A percentile compares a stretch with the other conserved stretches of the same genome.
phyloP scores from a whole-genome alignment of 768 basidiomycete species.

The Hericium erinaceus region DNA sequence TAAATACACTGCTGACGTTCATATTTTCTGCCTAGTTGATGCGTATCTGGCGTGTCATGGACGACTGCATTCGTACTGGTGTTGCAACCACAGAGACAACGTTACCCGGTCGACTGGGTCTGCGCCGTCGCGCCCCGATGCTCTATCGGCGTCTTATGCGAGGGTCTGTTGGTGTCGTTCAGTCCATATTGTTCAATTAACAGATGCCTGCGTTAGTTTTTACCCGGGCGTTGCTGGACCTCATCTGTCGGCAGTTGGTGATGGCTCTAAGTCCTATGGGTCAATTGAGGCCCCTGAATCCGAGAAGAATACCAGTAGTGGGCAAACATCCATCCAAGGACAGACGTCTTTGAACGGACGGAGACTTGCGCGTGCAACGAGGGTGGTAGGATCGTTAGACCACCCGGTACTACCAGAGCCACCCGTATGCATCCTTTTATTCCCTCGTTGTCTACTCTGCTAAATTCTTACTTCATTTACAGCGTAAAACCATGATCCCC shows the following conservation, averaged over 20 bases:
- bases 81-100: constrained; percentile 70
- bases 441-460: neutral
- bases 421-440: constrained; percentile 42
- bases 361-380: constrained; percentile 21
- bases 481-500: constrained; percentile 83
- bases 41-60: constrained; percentile 89
- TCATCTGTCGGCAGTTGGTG: constrained; percentile 27
- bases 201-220: constrained; percentile 26
- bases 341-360: neutral
- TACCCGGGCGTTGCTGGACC: constrained; percentile 38
- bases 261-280: constrained; percentile 17
- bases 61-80: constrained; percentile 79
- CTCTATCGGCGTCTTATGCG: constrained; percentile 88
- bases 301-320: constrained; percentile 13
- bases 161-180: constrained; percentile 39
- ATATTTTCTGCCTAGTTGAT: constrained; percentile 32
- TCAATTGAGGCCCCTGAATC: constrained; percentile 13
- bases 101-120: constrained; percentile 78
- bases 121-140: constrained; percentile 79
- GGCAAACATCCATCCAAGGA: neutral
- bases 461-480: neutral
- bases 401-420: constrained; percentile 77
- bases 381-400: constrained; percentile 68
- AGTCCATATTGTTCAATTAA: neutral
- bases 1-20: neutral